Evolutionary conservation across 192 early-diverging fungal species (phyloP).

Genomic region (Coemansia sp.): DNA sequence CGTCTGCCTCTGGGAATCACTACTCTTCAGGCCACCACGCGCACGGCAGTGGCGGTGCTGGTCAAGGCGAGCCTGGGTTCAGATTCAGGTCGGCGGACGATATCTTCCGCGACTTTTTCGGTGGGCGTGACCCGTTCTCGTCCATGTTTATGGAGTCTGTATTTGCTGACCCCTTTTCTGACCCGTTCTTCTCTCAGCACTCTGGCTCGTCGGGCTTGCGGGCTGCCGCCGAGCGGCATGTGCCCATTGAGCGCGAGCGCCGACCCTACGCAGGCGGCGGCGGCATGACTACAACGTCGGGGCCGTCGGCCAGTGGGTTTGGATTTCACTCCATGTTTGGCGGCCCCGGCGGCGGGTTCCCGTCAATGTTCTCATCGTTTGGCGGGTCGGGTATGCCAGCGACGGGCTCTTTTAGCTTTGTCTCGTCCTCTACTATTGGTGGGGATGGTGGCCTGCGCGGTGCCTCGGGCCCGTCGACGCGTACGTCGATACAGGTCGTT

Average conservation of each 20-base stretch:
- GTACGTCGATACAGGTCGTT: constrained; percentile 47
- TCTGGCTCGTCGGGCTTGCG: constrained; percentile 22
- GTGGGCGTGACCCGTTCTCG: constrained; percentile 49
- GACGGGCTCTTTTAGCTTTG: constrained; percentile 53
- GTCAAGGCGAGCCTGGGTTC: constrained; percentile 18
- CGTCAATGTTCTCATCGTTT: constrained; percentile 39
- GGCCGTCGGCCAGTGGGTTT: constrained; percentile 3
- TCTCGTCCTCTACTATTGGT: constrained; percentile 46
- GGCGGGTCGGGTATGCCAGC: constrained; percentile 28
- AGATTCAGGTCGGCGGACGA: constrained; percentile 47
- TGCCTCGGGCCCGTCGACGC: constrained; percentile 33
- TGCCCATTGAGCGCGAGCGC: constrained; percentile 35
- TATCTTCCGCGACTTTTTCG: constrained; percentile 55
- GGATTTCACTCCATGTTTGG: constrained; percentile 50
- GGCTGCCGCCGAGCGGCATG: constrained; percentile 13
- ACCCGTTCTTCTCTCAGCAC: constrained; percentile 45
- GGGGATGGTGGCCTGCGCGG: constrained; percentile 39
- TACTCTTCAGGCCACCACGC: constrained; percentile 12
- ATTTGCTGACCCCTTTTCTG: constrained; percentile 40
- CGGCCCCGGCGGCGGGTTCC: constrained; percentile 9
- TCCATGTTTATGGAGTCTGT: constrained; percentile 42
- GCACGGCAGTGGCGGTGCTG: constrained; percentile 4
- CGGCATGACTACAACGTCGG: constrained; percentile 5
- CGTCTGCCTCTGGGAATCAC: neutral
- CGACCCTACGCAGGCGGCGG: constrained; percentile 36